Base-by-base conservation (phyloP, 2,329 filamentous ascomycete genomes). In the Bipolaris gigantea region DNA sequence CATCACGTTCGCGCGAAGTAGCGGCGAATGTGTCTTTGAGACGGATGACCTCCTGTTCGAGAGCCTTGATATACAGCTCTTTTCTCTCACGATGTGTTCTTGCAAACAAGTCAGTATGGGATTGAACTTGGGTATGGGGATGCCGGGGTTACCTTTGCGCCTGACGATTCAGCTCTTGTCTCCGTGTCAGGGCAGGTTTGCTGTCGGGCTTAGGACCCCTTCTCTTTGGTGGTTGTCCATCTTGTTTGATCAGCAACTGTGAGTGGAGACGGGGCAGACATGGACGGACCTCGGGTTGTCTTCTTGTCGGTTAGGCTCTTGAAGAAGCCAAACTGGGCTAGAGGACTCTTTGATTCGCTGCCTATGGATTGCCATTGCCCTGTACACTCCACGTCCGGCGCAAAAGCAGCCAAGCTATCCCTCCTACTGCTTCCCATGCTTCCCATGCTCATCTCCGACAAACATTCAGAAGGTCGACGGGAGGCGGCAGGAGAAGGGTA, bases 51-150 rank as follows among this genome's bases (percentile, higher is more conserved):
- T 97, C 92, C 69, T 93, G 88, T 75, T 99, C 94, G 15, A 97
- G 84, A 10, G 89, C 86, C 74, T 95, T 95, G 79, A 97, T 95
- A 74, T 97, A 97, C 66, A 92, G 83, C 76, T 97, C 94, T 74
- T 97, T 97, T 63, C 94, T 86, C 77, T 97, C 94, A 51, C 94
- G 91, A 75, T 99, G 94, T 16, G 94, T 97, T 71, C 94, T 96
- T 70, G 0, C 15, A 7, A 3, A 18, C 50, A 53, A 46, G 53
- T 71, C 32, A 71, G 61, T 38, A 15, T 15, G 30, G 21, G 38
- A 41, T 33, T 23, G 36, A 41, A 18, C 34, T 25, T 27, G 23
- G 1, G 15, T 35, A 42, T 39, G 30, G 23, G 25, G 15, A 15
- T 21, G 32, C 44, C 46, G 10, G 38, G n/a, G 49, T 8, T 84